A percentile compares a stretch with the other conserved stretches of the same genome.
Evolutionary conservation across 176 grass and related monocot genomes (phyloP).

Genomic region (Bothriochloa decipiens): DNA sequence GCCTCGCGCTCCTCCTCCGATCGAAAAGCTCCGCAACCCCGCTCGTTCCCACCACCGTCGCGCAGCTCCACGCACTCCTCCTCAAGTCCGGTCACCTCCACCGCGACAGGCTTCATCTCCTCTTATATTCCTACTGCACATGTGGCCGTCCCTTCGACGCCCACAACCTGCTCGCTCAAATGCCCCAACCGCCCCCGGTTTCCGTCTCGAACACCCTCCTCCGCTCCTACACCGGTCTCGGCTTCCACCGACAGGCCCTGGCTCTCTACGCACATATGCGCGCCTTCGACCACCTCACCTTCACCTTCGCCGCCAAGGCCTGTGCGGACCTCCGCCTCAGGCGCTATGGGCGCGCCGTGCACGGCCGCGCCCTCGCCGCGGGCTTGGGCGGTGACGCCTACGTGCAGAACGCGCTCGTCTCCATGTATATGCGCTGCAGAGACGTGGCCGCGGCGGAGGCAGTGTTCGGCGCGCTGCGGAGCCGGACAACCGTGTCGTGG

Average conservation of each 20-base stretch:
- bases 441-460: slow-evolving; percentile 34
- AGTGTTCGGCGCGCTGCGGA: slow-evolving; percentile 52
- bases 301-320: slow-evolving; percentile 68
- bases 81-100: slow-evolving; percentile 53
- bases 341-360: slow-evolving; percentile 43
- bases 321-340: slow-evolving; percentile 44
- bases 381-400: slow-evolving; percentile 56
- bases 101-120: neutral
- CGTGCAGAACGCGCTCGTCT: slow-evolving; percentile 64
- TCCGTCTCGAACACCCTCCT: slow-evolving; percentile 57
- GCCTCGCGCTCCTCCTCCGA: slow-evolving; percentile 51
- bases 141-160: slow-evolving; percentile 39
- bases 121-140: slow-evolving; percentile 22
- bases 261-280: slow-evolving; percentile 51
- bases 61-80: slow-evolving; percentile 56
- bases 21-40: slow-evolving; percentile 38
- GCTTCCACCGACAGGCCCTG: slow-evolving; percentile 46
- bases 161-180: slow-evolving; percentile 57
- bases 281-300: slow-evolving; percentile 68
- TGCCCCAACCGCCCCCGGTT: slow-evolving; percentile 29
- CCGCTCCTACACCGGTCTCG: slow-evolving; percentile 49
- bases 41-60: slow-evolving; percentile 27
- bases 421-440: slow-evolving; percentile 66
- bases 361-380: slow-evolving; percentile 50
- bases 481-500: slow-evolving; percentile 54